These are phyloP conservation scores for Sporothrix variecibatus DNA, from an alignment of 2,329 filamentous ascomycete species.

Conservation along the genomic window DNA sequence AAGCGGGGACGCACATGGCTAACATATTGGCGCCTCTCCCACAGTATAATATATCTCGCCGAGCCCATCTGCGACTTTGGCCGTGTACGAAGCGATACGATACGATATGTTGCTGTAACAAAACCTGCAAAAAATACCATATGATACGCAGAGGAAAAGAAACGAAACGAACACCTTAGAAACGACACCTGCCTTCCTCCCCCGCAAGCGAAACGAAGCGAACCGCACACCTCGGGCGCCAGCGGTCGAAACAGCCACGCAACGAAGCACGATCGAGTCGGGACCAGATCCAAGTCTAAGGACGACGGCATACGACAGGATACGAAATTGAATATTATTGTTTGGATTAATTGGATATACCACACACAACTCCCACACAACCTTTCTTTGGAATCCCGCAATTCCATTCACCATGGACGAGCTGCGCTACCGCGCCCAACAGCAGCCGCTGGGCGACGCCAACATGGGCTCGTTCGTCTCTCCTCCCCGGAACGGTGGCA, in stretches of 20 bases:
- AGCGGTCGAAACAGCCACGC: conserved; percentile 4
- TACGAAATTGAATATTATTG: neutral
- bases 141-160: conserved; percentile 25
- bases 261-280: neutral
- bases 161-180: conserved; percentile 13
- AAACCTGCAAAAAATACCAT: conserved; percentile 25
- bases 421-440: conserved; percentile 74
- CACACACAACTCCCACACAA: neutral
- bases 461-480: conserved; percentile 74
- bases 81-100: conserved; percentile 30
- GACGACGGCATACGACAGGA: neutral
- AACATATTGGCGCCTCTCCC: neutral
- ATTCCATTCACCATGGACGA: conserved; percentile 62
- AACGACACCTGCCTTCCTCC: neutral
- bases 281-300: conserved; percentile 6
- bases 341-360: neutral
- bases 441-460: conserved; percentile 75
- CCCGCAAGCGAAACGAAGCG: neutral
- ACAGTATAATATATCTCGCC: conserved; percentile 28
- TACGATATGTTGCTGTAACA: conserved; percentile 33
- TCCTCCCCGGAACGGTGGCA: conserved; percentile 66
- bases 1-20: neutral
- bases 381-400: neutral
- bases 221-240: neutral
- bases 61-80: conserved; percentile 21